Conservation (phyloP, 805 yeast species). For the Komagataella ulmi region DNA sequence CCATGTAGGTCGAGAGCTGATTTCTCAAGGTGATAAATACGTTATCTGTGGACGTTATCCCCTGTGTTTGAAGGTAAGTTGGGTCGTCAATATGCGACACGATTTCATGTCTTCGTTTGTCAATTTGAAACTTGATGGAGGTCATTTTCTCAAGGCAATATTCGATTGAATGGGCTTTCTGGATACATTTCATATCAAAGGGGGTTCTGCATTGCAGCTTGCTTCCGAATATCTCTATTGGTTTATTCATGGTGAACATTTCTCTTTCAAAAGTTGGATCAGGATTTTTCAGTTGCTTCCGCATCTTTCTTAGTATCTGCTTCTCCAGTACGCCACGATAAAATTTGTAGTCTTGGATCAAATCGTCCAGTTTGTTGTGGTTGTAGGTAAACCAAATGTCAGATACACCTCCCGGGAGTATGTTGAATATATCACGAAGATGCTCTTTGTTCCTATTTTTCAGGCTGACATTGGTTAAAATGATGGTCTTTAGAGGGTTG, state of each 20-base stretch:
- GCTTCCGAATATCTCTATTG: slow-evolving; percentile 5
- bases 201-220: neutral
- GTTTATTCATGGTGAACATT: slow-evolving; percentile 9
- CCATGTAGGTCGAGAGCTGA: slow-evolving; percentile 44
- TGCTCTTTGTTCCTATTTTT: slow-evolving; percentile 13
- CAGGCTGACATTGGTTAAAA: slow-evolving; percentile 18
- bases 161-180: neutral
- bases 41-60: slow-evolving; percentile 17
- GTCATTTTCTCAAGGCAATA: neutral
- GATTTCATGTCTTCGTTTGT: neutral
- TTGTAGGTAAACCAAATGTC: slow-evolving; percentile 48
- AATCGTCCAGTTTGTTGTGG: slow-evolving; percentile 20
- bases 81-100: neutral
- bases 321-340: slow-evolving; percentile 24
- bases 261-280: slow-evolving; percentile 1
- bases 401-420: slow-evolving; percentile 40
- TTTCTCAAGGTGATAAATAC: slow-evolving; percentile 52
- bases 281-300: slow-evolving; percentile 8
- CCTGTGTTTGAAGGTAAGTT: slow-evolving; percentile 3
- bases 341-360: slow-evolving; percentile 16
- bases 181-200: neutral
- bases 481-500: slow-evolving; percentile 7
- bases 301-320: slow-evolving; percentile 23
- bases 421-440: slow-evolving; percentile 17
- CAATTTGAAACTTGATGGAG: neutral